Evolutionary conservation across 768 basidiomycete genomes (phyloP).

Genomic region (Tephrocybe rancida): DNA sequence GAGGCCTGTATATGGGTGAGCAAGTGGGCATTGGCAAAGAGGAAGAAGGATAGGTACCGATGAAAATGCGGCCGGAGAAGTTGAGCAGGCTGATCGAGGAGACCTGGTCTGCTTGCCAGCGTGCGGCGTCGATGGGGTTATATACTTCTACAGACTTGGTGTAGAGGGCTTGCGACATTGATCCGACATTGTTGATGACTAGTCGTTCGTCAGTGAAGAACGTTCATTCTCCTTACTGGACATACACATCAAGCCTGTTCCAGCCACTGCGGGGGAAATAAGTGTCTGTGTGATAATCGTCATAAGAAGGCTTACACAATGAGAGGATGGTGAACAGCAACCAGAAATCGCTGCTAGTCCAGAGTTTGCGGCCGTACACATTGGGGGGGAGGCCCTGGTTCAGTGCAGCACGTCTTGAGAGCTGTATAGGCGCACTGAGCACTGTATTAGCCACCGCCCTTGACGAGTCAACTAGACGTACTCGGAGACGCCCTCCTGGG

Average conservation of each 20-base stretch:
- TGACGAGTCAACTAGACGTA: neutral
- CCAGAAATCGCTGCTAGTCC: slow-evolving; percentile 26
- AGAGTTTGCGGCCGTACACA: slow-evolving; percentile 23
- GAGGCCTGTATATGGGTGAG: slow-evolving; percentile 46
- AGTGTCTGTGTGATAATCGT: slow-evolving; percentile 19
- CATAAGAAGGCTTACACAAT: slow-evolving; percentile 45
- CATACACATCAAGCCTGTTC: slow-evolving; percentile 79
- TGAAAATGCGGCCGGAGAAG: slow-evolving; percentile 73
- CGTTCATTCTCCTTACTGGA: neutral
- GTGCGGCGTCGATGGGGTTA: slow-evolving; percentile 65
- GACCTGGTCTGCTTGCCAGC: slow-evolving; percentile 85
- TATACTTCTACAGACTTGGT: slow-evolving; percentile 61
- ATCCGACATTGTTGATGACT: slow-evolving; percentile 84
- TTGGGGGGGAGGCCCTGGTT: slow-evolving; percentile 21
- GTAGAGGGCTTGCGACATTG: slow-evolving; percentile 70
- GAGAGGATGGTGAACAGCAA: slow-evolving; percentile 48
- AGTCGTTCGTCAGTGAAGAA: slow-evolving; percentile 7
- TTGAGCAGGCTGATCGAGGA: slow-evolving; percentile 83
- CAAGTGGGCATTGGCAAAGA: neutral
- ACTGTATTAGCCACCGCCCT: neutral
- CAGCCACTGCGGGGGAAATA: slow-evolving; percentile 49
- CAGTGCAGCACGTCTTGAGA: slow-evolving; percentile 16
- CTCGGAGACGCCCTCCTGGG: slow-evolving; percentile 3
- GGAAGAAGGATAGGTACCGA: slow-evolving; percentile 48
- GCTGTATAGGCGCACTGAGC: neutral